phyloP scores from a whole-genome alignment of 2,329 filamentous ascomycete genomes.

The Didymella pomorum region DNA sequence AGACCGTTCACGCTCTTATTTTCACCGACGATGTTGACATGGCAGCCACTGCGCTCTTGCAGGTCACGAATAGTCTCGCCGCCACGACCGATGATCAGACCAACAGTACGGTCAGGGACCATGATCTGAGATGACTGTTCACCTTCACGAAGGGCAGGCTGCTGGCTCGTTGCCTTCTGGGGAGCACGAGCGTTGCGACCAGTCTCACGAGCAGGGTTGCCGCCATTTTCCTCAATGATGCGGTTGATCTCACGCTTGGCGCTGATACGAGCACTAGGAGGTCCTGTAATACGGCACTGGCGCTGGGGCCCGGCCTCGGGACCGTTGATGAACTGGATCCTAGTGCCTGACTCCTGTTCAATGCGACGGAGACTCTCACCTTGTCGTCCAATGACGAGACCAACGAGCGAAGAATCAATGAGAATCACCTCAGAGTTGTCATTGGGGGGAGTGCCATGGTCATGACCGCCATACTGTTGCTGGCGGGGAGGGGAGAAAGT shows the following conservation, averaged over 20 bases:
- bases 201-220: constrained; percentile 55
- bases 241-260: constrained; percentile 85
- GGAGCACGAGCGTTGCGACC: constrained; percentile 51
- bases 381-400: constrained; percentile 87
- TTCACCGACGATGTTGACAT: constrained; percentile 94
- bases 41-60: constrained; percentile 90
- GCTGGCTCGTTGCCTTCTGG: constrained; percentile 49
- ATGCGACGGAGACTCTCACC: constrained; percentile 89
- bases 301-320: constrained; percentile 76
- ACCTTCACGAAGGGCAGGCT: constrained; percentile 71
- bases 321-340: constrained; percentile 87
- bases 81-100: constrained; percentile 90
- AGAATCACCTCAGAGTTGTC: constrained; percentile 83
- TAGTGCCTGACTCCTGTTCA: constrained; percentile 80
- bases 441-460: constrained; percentile 67
- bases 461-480: constrained; percentile 57
- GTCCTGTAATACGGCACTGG: constrained; percentile 86
- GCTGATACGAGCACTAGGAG: constrained; percentile 73
- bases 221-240: constrained; percentile 86
- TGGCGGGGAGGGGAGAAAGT: constrained; percentile 67
- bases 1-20: constrained; percentile 91
- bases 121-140: constrained; percentile 92
- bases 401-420: constrained; percentile 86
- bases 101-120: constrained; percentile 92
- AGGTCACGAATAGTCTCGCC: constrained; percentile 93